Evolutionary conservation across 768 basidiomycete species (phyloP).

Genomic region (Tylopilus balloui): DNA sequence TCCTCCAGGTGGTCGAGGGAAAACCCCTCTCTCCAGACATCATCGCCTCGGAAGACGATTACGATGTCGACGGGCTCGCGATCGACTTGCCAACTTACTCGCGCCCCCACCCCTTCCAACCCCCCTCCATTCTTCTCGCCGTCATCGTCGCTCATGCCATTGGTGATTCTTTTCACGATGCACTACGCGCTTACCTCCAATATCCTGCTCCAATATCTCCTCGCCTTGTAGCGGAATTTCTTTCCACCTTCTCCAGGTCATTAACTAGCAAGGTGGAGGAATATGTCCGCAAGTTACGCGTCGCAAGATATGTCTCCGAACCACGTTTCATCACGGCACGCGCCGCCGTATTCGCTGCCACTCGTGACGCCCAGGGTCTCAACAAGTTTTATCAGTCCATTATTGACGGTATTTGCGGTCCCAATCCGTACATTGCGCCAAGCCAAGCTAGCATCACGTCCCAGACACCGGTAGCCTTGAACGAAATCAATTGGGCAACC

Average conservation of each 20-base stretch:
- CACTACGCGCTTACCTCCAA: slow-evolving; percentile 42
- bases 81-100: slow-evolving; percentile 20
- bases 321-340: slow-evolving; percentile 49
- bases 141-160: slow-evolving; percentile 61
- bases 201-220: slow-evolving; percentile 36
- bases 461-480: slow-evolving; percentile 45
- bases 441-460: slow-evolving; percentile 35
- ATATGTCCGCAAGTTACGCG: slow-evolving; percentile 46
- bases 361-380: slow-evolving; percentile 32
- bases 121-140: slow-evolving; percentile 43
- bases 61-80: slow-evolving; percentile 25
- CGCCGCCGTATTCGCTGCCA: slow-evolving; percentile 42
- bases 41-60: slow-evolving; percentile 11
- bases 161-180: slow-evolving; percentile 51
- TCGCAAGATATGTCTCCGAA: slow-evolving; percentile 49
- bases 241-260: slow-evolving; percentile 34
- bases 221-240: slow-evolving; percentile 36
- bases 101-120: slow-evolving; percentile 10
- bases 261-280: slow-evolving; percentile 40
- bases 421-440: slow-evolving; percentile 52
- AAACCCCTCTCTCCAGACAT: slow-evolving; percentile 17
- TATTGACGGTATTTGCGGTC: slow-evolving; percentile 46
- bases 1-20: slow-evolving; percentile 23
- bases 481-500: slow-evolving; percentile 56
- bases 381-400: slow-evolving; percentile 49